Evolutionary conservation across 2,329 filamentous ascomycete genomes (phyloP), one percentile per base, ranked within the genome.

Genomic region (Akanthomyces lecanii): DNA sequence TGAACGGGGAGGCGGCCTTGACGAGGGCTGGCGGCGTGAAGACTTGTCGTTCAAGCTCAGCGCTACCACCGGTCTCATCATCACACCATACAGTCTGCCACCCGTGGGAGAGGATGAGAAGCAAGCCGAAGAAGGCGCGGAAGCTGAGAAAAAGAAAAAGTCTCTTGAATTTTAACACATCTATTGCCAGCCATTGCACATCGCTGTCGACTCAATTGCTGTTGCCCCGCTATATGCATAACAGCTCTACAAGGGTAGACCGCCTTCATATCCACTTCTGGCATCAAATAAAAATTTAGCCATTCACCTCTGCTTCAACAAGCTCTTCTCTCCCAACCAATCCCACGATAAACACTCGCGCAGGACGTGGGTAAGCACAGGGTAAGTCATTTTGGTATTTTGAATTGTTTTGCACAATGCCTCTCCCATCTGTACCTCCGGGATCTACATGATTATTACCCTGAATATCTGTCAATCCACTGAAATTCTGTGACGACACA

Each of bases 21-120:
- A 86, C 64, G 81, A 84, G 45, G 85, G 85, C 63, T 87, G 86
- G 66, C 82, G 89, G 61, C 87, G 90, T 28, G 91, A 96, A 71
- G 92, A 97, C 75, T 84, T 97, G 75, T 92, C 92, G 5, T 99
- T 99, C 74, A 93, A 88, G 65, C 77, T 99, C 58, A 97, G 92
- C 73, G 83, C 91, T 69, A 83, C 85, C 3, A 88, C 85, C 69
- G 93, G 91, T 58, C 86, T 99, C 67, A 84, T 91, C 45, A 92
- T 99, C 66, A 90, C 89, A 69, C 92, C 92, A 0, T 97, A 92
- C 75, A 95, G 90, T 72, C 79, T 99, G 50, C 95, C 95, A 30
- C 95, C 95, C 0, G 80, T 94, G 47, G 90, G 92, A 61, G 91
- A 89, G 2, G 91, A 92, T 67, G 77, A 79, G 33, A 75, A 76